A percentile compares a stretch with the other conserved stretches of the same genome.
Conservation (phyloP, 2,329 filamentous ascomycete species). For the Cadophora gregata region DNA sequence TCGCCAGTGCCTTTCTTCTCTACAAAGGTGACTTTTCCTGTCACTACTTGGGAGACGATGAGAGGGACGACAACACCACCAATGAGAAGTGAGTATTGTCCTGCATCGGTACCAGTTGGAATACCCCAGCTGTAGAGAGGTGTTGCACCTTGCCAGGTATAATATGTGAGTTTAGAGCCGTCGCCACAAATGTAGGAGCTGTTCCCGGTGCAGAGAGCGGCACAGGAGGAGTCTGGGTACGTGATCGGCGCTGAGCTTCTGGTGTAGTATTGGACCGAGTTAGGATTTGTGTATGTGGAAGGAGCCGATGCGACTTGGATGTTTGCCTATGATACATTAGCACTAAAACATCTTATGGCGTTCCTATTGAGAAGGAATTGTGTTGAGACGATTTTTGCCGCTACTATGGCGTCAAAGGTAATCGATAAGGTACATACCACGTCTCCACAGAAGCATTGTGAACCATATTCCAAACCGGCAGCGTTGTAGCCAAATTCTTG, state of each 20-base stretch:
- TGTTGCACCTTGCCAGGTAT: constrained; percentile 25
- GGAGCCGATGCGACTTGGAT: constrained; percentile 32
- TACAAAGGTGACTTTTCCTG: constrained; percentile 65
- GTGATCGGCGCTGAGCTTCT: constrained; percentile 17
- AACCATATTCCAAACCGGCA: constrained; percentile 32
- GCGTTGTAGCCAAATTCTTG: constrained; percentile 33
- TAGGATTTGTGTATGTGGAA: constrained; percentile 27
- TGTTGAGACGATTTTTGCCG: not conserved
- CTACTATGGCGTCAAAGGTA: not conserved
- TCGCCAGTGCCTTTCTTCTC: constrained; percentile 63
- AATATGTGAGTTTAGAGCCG: constrained; percentile 31
- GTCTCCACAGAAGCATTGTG: constrained; percentile 43
- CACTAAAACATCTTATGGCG: constrained; percentile 29
- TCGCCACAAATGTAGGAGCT: constrained; percentile 29
- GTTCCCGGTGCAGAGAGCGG: constrained; percentile 30
- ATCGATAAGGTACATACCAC: constrained; percentile 27
- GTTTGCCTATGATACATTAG: constrained; percentile 27
- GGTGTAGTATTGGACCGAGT: constrained; percentile 46
- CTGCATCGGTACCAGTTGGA: constrained; percentile 55
- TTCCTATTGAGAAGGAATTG: not conserved
- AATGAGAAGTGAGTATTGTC: constrained; percentile 64
- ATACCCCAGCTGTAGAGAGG: constrained; percentile 51
- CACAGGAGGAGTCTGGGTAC: constrained; percentile 30
- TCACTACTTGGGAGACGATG: constrained; percentile 52
- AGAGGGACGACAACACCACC: constrained; percentile 60